These are phyloP conservation scores for Microascus cirrosus DNA, from an alignment of 2,329 filamentous ascomycete species.

Conservation along the genomic window DNA sequence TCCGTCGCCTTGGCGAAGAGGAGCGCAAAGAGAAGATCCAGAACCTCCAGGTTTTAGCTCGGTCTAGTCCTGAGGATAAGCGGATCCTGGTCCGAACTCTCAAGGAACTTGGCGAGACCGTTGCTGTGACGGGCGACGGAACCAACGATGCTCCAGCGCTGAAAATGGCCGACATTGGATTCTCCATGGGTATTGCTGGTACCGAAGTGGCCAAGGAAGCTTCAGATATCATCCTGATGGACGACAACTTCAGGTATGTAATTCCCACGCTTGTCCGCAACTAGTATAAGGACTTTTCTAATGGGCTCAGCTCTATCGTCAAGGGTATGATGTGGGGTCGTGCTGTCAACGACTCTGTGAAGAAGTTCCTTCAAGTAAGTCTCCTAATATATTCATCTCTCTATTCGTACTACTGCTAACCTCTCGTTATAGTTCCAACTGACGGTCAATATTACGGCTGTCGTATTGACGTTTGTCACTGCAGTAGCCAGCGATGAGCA, in stretches of 20 bases:
- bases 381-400: neutral
- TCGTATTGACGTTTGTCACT: constrained; percentile 46
- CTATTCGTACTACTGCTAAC: neutral
- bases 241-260: constrained; percentile 37
- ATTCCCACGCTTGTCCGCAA: neutral
- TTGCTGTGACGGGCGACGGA: constrained; percentile 49
- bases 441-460: constrained; percentile 53
- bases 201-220: constrained; percentile 54
- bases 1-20: constrained; percentile 47
- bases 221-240: constrained; percentile 49
- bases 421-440: constrained; percentile 36
- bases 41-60: constrained; percentile 50
- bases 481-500: constrained; percentile 38
- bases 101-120: constrained; percentile 47
- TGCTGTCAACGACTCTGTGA: constrained; percentile 50
- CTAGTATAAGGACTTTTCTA: neutral
- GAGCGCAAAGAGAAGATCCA: constrained; percentile 50
- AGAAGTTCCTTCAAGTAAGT: constrained; percentile 48
- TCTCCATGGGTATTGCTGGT: constrained; percentile 52
- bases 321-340: constrained; percentile 53
- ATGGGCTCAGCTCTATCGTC: constrained; percentile 27
- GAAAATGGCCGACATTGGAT: constrained; percentile 50
- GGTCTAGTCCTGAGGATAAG: constrained; percentile 58
- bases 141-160: constrained; percentile 52
- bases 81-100: constrained; percentile 49